phyloP scores from a whole-genome alignment of 148 eudicot species.

The Polygonum maritimum region DNA sequence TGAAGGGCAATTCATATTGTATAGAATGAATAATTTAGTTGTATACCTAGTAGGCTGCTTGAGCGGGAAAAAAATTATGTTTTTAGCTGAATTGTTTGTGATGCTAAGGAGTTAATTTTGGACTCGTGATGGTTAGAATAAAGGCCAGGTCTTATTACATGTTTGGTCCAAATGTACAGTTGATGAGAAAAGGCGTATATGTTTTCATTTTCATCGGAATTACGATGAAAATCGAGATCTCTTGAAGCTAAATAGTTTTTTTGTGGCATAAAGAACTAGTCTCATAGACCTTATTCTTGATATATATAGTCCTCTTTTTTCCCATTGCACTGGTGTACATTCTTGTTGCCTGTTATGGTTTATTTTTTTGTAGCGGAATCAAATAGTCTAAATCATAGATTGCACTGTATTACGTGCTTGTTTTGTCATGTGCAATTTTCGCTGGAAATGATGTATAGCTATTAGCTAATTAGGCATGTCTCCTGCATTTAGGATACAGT shows the following conservation, averaged over 20 bases:
- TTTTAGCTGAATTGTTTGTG: no score
- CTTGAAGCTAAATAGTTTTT: not conserved
- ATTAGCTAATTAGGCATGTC: not conserved
- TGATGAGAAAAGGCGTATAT: not conserved
- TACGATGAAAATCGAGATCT: not conserved
- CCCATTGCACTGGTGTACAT: not conserved
- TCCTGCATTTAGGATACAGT: not conserved
- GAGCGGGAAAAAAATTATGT: no score
- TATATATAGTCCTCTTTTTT: not conserved
- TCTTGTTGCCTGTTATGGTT: not conserved
- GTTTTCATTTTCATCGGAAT: not conserved
- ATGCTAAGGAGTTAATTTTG: not conserved
- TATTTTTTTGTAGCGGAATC: not conserved
- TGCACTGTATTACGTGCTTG: not conserved
- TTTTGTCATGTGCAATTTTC: not conserved
- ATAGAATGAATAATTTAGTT: no score
- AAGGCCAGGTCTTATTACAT: not conserved
- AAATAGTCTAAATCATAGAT: not conserved
- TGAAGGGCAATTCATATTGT: no score
- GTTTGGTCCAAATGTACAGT: no score
- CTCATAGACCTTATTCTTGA: not conserved
- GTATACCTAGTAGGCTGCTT: no score
- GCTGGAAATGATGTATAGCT: not conserved
- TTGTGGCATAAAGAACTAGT: not conserved
- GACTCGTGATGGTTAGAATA: not conserved